Evolutionary conservation across 345 rosid genomes (phyloP).

Genomic region (Brassica carinata): DNA sequence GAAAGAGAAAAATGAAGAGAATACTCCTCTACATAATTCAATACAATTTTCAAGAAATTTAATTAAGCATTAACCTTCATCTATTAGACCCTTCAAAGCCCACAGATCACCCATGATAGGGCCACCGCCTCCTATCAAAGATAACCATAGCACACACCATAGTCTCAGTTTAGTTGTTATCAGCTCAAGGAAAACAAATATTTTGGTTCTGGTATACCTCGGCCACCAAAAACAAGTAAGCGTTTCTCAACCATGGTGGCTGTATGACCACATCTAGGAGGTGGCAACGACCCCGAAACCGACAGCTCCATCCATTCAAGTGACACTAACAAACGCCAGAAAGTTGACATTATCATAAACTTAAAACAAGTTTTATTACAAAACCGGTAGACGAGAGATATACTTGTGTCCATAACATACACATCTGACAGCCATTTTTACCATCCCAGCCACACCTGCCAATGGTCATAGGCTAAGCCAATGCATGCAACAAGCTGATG

Average conservation of each 20-base stretch:
- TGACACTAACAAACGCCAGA: constrained; percentile 61
- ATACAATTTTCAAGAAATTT: background rate
- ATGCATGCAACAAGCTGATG: constrained; percentile 12
- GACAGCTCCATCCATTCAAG: constrained; percentile 96
- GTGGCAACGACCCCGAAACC: constrained; percentile 75
- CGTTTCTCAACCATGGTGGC: constrained; percentile 97
- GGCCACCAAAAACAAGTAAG: constrained; percentile 89
- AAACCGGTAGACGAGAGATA: constrained; percentile 14
- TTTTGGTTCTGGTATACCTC: constrained; percentile 56
- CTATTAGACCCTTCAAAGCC: constrained; percentile 97
- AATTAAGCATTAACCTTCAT: constrained; percentile 64
- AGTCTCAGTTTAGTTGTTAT: constrained; percentile 14
- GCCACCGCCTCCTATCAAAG: constrained; percentile 88
- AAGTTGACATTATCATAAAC: constrained; percentile 7
- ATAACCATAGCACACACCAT: constrained; percentile 20
- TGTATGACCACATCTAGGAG: constrained; percentile 98
- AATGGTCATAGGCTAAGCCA: constrained; percentile 14
- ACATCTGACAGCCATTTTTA: constrained; percentile 98
- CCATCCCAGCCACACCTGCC: constrained; percentile 99
- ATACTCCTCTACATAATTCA: background rate
- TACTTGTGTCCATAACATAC: constrained; percentile 86
- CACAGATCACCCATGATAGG: constrained; percentile 99
- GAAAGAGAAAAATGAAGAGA: too few relatives aligned
- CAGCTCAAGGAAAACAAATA: background rate
- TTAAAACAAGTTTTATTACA: background rate